Conservation (phyloP, 2,329 filamentous ascomycete genomes). For the Cyphellophora europaea region DNA sequence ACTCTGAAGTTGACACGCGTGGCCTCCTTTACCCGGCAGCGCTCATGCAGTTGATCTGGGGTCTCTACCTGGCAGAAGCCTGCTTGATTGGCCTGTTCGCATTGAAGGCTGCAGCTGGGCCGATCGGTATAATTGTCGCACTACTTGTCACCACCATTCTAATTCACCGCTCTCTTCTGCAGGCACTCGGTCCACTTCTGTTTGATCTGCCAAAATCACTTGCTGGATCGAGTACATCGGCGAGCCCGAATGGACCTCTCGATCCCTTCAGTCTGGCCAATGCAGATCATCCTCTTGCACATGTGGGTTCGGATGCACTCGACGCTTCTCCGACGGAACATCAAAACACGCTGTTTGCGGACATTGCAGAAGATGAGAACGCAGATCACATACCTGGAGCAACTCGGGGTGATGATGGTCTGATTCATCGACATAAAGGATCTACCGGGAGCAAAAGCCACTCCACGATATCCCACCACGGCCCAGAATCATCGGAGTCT, state of each 20-base stretch:
- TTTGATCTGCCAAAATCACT: slow-evolving; percentile 64
- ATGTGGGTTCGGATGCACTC: background rate
- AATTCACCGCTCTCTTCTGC: slow-evolving; percentile 54
- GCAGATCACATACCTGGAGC: background rate
- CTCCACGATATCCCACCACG: background rate
- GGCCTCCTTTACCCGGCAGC: slow-evolving; percentile 82
- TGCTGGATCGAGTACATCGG: slow-evolving; percentile 15
- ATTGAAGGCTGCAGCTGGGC: slow-evolving; percentile 36
- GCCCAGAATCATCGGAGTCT: background rate
- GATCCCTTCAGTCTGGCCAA: slow-evolving; percentile 48
- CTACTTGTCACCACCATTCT: slow-evolving; percentile 67
- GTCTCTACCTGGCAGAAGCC: slow-evolving; percentile 73
- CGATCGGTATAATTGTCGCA: slow-evolving; percentile 64
- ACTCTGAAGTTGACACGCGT: slow-evolving; percentile 73
- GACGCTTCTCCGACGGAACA: slow-evolving; percentile 1
- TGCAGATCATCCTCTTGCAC: slow-evolving; percentile 11
- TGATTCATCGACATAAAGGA: background rate
- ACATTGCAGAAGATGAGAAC: slow-evolving; percentile 3
- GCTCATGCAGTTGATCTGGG: slow-evolving; percentile 75
- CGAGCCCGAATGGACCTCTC: slow-evolving; percentile 35
- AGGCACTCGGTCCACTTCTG: slow-evolving; percentile 33
- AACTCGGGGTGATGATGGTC: background rate
- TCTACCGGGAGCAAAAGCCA: background rate
- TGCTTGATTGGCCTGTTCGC: slow-evolving; percentile 80
- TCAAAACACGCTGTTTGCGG: slow-evolving; percentile 2